phyloP scores from a whole-genome alignment of 495 filamentous ascomycete genomes.

The Friedmanniomyces endolithicus region DNA sequence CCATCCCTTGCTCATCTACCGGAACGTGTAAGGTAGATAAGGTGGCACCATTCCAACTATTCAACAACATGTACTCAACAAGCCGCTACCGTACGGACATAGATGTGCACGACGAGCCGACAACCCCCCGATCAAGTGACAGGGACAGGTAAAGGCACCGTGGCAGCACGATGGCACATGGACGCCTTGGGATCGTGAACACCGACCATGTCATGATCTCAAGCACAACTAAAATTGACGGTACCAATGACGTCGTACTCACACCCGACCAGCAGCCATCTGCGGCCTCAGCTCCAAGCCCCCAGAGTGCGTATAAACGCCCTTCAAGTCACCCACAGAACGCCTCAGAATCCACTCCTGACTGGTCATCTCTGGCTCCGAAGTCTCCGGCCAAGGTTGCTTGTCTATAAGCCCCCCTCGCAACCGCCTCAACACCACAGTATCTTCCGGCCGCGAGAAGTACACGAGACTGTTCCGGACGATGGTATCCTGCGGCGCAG shows the following conservation, averaged over 20 bases:
- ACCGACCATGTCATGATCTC: too few species aligned
- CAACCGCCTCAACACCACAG: constrained; percentile 39
- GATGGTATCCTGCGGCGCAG: constrained; percentile 39
- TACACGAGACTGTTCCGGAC: constrained; percentile 50
- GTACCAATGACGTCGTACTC: neutral
- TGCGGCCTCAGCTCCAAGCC: constrained; percentile 9
- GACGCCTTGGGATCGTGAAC: too few species aligned
- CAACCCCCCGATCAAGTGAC: too few species aligned
- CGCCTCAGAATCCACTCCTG: constrained; percentile 17
- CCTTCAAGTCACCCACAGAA: constrained; percentile 12
- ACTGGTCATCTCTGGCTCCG: constrained; percentile 13
- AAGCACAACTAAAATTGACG: too few species aligned
- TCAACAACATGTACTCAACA: too few species aligned
- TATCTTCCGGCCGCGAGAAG: constrained; percentile 48
- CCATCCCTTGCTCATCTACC: too few species aligned
- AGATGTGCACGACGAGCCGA: too few species aligned
- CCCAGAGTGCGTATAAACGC: constrained; percentile 13
- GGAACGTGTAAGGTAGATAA: too few species aligned
- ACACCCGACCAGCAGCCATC: neutral
- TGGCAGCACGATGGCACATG: too few species aligned
- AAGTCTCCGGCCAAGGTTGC: constrained; percentile 15
- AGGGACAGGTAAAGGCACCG: too few species aligned
- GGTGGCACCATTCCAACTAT: too few species aligned
- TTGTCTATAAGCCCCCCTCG: constrained; percentile 28
- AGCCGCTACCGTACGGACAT: too few species aligned